Conservation (phyloP, 1,139 yeast species). For the Zygoascus sp. region DNA sequence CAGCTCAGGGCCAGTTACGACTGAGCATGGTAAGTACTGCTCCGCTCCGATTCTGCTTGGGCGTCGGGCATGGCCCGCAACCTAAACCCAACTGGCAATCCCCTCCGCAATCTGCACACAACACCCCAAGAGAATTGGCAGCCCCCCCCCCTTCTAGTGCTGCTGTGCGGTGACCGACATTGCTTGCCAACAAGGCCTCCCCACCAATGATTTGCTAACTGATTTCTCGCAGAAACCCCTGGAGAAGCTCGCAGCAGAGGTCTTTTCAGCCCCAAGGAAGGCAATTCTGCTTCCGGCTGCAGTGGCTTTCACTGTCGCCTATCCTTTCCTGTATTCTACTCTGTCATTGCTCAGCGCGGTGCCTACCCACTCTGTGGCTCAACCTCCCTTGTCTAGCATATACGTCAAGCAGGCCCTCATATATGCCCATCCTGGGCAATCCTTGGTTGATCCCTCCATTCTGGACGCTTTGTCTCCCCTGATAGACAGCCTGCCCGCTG, state of each 20-base stretch:
- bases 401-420: conserved; percentile 34
- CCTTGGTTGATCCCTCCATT: conserved; percentile 28
- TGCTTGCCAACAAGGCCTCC: no score
- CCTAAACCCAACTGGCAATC: no score
- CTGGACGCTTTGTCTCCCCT: conserved; percentile 15
- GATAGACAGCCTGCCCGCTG: conserved; percentile 3
- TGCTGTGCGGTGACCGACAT: no score
- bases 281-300: conserved; percentile 51
- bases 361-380: not conserved
- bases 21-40: no score
- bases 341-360: not conserved
- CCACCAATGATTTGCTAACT: no score
- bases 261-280: conserved; percentile 40
- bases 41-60: no score
- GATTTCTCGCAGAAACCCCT: conserved; percentile 6
- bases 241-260: conserved; percentile 28
- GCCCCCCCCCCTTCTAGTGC: no score
- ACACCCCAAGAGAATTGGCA: no score
- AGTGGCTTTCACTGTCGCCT: conserved; percentile 48
- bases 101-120: no score
- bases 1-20: no score
- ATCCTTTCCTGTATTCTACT: conserved; percentile 40
- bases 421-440: not conserved
- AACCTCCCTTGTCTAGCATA: conserved; percentile 20
- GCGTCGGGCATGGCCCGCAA: no score